phyloP scores from a whole-genome alignment of 2,329 filamentous ascomycete genomes.

The Colletotrichum chlorophyti region DNA sequence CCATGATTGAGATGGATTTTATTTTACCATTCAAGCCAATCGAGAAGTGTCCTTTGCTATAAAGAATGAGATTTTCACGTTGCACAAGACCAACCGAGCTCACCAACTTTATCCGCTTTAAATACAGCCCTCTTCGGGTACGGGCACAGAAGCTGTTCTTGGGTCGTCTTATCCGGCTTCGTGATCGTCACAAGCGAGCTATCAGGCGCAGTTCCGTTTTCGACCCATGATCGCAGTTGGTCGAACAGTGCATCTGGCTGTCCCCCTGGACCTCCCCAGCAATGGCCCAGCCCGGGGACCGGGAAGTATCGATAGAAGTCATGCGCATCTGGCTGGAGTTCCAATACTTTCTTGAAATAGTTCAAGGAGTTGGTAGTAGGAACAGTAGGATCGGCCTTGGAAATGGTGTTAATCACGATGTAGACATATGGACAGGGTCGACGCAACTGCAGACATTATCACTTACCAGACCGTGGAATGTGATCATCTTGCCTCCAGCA shows the following conservation, averaged over 20 bases:
- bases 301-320: constrained; percentile 41
- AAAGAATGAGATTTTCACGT: background rate
- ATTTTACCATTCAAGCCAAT: background rate
- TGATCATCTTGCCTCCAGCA: constrained; percentile 55
- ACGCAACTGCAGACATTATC: no score
- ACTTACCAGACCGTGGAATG: constrained; percentile 49
- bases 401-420: background rate
- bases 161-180: background rate
- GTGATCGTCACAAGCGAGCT: background rate
- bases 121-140: background rate
- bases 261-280: constrained; percentile 35
- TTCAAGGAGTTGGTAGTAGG: background rate
- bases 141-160: background rate
- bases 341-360: constrained; percentile 35
- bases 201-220: constrained; percentile 36
- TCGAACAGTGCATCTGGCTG: constrained; percentile 35
- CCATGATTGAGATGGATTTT: background rate
- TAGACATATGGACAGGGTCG: no score
- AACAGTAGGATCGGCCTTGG: constrained; percentile 2
- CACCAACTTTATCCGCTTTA: no score
- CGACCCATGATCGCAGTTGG: constrained; percentile 38
- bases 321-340: constrained; percentile 31
- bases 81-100: background rate
- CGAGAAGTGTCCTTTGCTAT: no score
- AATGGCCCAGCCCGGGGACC: constrained; percentile 41